Percentiles rank a stretch among this genome's conserved stretches.
Conservation (phyloP, 106 monocot genomes). For the Dactylorhiza incarnata region DNA sequence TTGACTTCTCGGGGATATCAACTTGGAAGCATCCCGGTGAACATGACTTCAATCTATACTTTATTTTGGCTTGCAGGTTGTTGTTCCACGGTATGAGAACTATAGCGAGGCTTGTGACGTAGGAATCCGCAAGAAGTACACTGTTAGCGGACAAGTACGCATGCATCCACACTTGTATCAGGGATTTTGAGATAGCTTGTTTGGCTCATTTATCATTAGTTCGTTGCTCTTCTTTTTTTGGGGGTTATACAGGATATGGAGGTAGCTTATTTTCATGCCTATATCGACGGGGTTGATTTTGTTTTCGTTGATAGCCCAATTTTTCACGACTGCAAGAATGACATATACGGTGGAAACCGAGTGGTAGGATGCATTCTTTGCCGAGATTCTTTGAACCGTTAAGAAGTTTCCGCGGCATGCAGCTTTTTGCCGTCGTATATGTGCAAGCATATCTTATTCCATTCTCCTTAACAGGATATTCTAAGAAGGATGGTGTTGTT, state of each 20-base stretch:
- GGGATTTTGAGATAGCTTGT: not conserved
- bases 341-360: conserved; percentile 53
- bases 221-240: not conserved
- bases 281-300: conserved; percentile 76
- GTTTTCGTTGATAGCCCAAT: conserved; percentile 59
- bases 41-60: not conserved
- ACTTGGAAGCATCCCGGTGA: not conserved
- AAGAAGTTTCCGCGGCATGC: not conserved
- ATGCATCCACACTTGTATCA: not conserved
- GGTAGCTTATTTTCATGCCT: conserved; percentile 57
- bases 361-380: conserved; percentile 5
- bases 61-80: conserved; percentile 39
- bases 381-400: conserved; percentile 1
- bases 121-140: conserved; percentile 48
- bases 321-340: conserved; percentile 40
- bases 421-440: not conserved
- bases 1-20: too few relatives aligned
- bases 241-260: conserved; percentile 1
- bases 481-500: conserved; percentile 80
- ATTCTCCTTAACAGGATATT: conserved; percentile 42
- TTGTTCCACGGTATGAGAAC: conserved; percentile 54
- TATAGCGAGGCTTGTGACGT: conserved; percentile 46
- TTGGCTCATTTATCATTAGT: not conserved
- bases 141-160: conserved; percentile 62
- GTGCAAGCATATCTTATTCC: not conserved